Evolutionary conservation across 75 land plant genomes (phyloP).

Genomic region (Pinus tabuliformis): DNA sequence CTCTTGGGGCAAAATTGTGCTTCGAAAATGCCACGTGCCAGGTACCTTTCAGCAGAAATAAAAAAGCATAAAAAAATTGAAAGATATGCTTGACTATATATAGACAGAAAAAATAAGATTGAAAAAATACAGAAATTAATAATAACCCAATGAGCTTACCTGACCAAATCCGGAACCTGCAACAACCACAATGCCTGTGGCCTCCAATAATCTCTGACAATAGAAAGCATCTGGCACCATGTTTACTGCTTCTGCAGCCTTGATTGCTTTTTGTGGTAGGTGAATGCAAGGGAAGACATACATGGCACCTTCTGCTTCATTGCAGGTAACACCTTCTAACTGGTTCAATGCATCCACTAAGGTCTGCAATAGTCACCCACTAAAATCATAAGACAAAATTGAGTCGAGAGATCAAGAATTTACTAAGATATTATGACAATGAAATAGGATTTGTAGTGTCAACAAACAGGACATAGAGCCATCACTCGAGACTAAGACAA

Average conservation of each 20-base stretch:
- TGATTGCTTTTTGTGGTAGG: slow-evolving; percentile 72
- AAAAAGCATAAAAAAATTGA: not conserved
- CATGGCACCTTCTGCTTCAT: slow-evolving; percentile 98
- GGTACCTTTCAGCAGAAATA: slow-evolving; percentile 57
- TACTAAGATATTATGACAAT: not conserved
- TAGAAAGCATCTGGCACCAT: slow-evolving; percentile 90
- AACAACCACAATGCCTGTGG: slow-evolving; percentile 95
- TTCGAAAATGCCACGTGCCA: slow-evolving; percentile 90
- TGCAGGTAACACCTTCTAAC: slow-evolving; percentile 95
- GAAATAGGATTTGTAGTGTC: not conserved
- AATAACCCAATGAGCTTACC: slow-evolving; percentile 27
- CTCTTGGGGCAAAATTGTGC: slow-evolving; percentile 91
- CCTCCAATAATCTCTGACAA: slow-evolving; percentile 67
- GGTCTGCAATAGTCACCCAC: slow-evolving; percentile 36
- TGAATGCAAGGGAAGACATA: slow-evolving; percentile 85
- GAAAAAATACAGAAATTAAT: not conserved
- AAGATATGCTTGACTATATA: not conserved
- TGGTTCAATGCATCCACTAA: slow-evolving; percentile 87
- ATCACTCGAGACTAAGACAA: no score
- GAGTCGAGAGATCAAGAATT: not conserved
- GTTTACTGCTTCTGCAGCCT: slow-evolving; percentile 78
- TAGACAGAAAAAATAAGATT: no score
- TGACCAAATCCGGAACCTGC: slow-evolving; percentile 99
- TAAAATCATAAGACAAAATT: not conserved
- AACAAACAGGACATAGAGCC: no score